Evolutionary conservation across 2,329 filamentous ascomycete genomes (phyloP).

Genomic region (Sporothrix pseudoabietina): DNA sequence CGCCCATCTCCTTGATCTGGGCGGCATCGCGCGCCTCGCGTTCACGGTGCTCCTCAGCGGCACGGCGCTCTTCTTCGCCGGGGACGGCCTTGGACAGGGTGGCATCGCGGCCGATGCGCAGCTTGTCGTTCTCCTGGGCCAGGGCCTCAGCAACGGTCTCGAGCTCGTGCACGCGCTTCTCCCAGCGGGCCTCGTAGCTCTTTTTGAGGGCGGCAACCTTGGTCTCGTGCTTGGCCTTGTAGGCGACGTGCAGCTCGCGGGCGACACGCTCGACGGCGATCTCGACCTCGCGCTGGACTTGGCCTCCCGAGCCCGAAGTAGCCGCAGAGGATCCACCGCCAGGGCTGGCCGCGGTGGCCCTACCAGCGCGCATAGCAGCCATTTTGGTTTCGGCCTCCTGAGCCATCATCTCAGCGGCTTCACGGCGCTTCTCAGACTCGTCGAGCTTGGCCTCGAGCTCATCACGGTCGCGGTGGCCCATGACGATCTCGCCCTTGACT

Average conservation of each 20-base stretch:
- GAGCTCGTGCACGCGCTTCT: slow-evolving; percentile 81
- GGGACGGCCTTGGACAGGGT: slow-evolving; percentile 63
- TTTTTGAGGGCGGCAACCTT: slow-evolving; percentile 90
- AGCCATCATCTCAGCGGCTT: slow-evolving; percentile 73
- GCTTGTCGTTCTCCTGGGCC: slow-evolving; percentile 71
- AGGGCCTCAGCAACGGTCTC: slow-evolving; percentile 71
- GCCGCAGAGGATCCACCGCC: slow-evolving; percentile 43
- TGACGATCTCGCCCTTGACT: slow-evolving; percentile 78
- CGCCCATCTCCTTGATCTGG: slow-evolving; percentile 69
- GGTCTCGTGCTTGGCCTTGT: slow-evolving; percentile 96
- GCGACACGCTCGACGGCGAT: slow-evolving; percentile 86
- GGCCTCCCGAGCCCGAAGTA: slow-evolving; percentile 36
- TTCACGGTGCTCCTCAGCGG: slow-evolving; percentile 55
- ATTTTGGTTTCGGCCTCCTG: slow-evolving; percentile 76
- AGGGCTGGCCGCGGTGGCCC: slow-evolving; percentile 42
- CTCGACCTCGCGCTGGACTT: slow-evolving; percentile 67
- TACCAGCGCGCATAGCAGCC: slow-evolving; percentile 70
- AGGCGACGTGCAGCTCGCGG: slow-evolving; percentile 87
- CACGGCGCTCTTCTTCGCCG: slow-evolving; percentile 43
- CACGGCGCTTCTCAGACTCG: slow-evolving; percentile 72
- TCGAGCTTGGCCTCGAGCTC: slow-evolving; percentile 74
- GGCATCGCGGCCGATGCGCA: slow-evolving; percentile 66
- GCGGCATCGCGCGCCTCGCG: slow-evolving; percentile 67
- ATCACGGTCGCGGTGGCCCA: slow-evolving; percentile 77
- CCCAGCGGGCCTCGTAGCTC: slow-evolving; percentile 82